Evolutionary conservation across 495 filamentous ascomycete species (phyloP).

Genomic region (Penicillium tannophilum): DNA sequence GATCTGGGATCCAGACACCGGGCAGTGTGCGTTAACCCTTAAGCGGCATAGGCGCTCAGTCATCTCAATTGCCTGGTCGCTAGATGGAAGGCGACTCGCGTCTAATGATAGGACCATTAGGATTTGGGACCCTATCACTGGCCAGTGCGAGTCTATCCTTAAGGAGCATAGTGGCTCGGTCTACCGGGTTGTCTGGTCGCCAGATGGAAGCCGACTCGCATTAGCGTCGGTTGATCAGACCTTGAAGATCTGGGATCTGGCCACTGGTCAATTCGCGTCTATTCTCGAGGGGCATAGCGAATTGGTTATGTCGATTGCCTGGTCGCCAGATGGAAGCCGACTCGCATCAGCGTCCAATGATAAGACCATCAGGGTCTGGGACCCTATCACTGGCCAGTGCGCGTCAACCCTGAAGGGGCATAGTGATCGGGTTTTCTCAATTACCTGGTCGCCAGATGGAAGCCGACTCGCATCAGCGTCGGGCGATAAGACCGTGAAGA

Average conservation of each 20-base stretch:
- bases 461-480: slow-evolving; percentile 7
- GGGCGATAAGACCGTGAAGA: neutral
- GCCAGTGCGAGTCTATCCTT: slow-evolving; percentile 6
- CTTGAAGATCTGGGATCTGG: slow-evolving; percentile 12
- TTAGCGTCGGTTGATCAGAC: slow-evolving; percentile 11
- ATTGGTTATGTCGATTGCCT: slow-evolving; percentile 15
- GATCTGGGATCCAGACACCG: slow-evolving; percentile 6
- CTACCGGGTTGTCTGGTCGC: slow-evolving; percentile 9
- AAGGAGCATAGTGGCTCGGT: slow-evolving; percentile 12
- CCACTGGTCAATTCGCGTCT: slow-evolving; percentile 7
- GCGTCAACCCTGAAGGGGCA: slow-evolving; percentile 6
- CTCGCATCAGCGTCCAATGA: slow-evolving; percentile 12
- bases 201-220: slow-evolving; percentile 12
- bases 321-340: slow-evolving; percentile 19
- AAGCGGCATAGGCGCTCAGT: neutral
- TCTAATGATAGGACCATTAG: slow-evolving; percentile 10
- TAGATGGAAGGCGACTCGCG: slow-evolving; percentile 14
- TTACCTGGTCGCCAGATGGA: slow-evolving; percentile 6
- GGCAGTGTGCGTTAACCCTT: neutral
- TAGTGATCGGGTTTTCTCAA: neutral
- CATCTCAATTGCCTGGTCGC: slow-evolving; percentile 4
- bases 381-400: slow-evolving; percentile 7
- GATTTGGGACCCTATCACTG: slow-evolving; percentile 12
- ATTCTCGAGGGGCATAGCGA: slow-evolving; percentile 13
- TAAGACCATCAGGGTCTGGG: slow-evolving; percentile 15